phyloP scores from a whole-genome alignment of 345 rosid genomes.

The Jatropha curcas region DNA sequence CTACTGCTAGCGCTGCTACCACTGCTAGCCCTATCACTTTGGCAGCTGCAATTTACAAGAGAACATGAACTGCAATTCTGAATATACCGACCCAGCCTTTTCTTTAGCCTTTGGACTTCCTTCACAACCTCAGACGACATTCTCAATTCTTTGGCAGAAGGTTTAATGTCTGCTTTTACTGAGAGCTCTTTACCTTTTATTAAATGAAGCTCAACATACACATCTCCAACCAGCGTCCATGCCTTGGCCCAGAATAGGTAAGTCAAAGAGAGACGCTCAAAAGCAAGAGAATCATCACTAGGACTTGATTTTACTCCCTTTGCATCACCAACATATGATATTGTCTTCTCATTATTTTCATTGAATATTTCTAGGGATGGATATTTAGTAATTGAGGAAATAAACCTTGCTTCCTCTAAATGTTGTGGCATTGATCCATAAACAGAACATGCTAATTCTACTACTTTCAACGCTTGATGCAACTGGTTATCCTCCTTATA shows the following conservation, averaged over 20 bases:
- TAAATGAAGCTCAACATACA: slow-evolving; percentile 71
- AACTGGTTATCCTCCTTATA: slow-evolving; percentile 79
- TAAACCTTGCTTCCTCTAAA: slow-evolving; percentile 59
- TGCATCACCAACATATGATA: slow-evolving; percentile 32
- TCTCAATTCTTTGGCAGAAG: slow-evolving; percentile 53
- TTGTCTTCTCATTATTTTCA: slow-evolving; percentile 25
- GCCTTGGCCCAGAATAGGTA: slow-evolving; percentile 89
- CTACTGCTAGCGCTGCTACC: slow-evolving; percentile 94
- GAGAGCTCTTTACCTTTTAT: slow-evolving; percentile 56
- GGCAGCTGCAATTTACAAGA: slow-evolving; percentile 90
- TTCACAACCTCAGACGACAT: slow-evolving; percentile 80
- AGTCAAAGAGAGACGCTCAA: slow-evolving; percentile 56
- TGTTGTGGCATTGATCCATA: slow-evolving; percentile 97
- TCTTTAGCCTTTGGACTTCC: slow-evolving; percentile 87
- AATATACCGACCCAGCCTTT: slow-evolving; percentile 55
- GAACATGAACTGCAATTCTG: slow-evolving; percentile 81
- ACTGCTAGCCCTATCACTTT: slow-evolving; percentile 89
- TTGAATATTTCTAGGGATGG: slow-evolving; percentile 31
- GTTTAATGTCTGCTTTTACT: slow-evolving; percentile 37
- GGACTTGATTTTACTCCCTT: slow-evolving; percentile 41
- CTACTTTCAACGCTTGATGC: slow-evolving; percentile 77
- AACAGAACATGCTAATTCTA: slow-evolving; percentile 74
- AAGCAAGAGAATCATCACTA: slow-evolving; percentile 36
- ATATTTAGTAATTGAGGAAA: slow-evolving; percentile 63
- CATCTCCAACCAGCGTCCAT: slow-evolving; percentile 90